These are phyloP conservation scores for Passalora sequoiae DNA, from an alignment of 2,329 filamentous ascomycete species.

Conservation along the genomic window DNA sequence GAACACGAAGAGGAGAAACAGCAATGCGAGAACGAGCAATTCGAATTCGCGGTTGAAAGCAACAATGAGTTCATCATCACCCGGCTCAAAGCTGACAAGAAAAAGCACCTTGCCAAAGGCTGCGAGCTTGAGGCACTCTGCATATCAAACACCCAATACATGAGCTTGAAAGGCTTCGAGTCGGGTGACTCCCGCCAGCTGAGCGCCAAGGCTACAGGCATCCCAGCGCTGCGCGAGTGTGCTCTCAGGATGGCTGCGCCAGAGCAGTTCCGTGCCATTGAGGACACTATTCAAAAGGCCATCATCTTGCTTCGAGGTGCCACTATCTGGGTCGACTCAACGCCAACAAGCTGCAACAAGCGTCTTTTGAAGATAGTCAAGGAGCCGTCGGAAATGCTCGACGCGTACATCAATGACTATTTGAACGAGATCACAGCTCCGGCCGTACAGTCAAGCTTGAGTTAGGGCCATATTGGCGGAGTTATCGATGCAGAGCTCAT, in stretches of 20 bases:
- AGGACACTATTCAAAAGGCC: slow-evolving; percentile 12
- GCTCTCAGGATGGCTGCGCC: slow-evolving; percentile 17
- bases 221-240: slow-evolving; percentile 20
- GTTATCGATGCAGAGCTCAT: slow-evolving; percentile 4
- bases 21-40: slow-evolving; percentile 28
- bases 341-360: neutral
- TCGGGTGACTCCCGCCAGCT: slow-evolving; percentile 1
- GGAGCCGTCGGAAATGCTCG: slow-evolving; percentile 1
- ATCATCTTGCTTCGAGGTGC: slow-evolving; percentile 13
- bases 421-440: neutral
- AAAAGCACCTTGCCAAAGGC: slow-evolving; percentile 10
- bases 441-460: too few relatives aligned
- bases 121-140: slow-evolving; percentile 15
- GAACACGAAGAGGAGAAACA: slow-evolving; percentile 5
- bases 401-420: slow-evolving; percentile 3
- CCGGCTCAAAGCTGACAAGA: slow-evolving; percentile 9
- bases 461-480: neutral
- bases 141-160: slow-evolving; percentile 27
- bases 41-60: slow-evolving; percentile 14
- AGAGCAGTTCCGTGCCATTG: slow-evolving; percentile 7
- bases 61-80: slow-evolving; percentile 17
- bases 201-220: slow-evolving; percentile 15
- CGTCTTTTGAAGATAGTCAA: slow-evolving; percentile 5
- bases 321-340: slow-evolving; percentile 13
- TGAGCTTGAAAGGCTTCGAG: slow-evolving; percentile 12